Percentiles rank a stretch among this genome's conserved stretches.
These are phyloP conservation scores for Osmanthus fragrans DNA, from an alignment of 257 asterid species.

Conservation along the genomic window DNA sequence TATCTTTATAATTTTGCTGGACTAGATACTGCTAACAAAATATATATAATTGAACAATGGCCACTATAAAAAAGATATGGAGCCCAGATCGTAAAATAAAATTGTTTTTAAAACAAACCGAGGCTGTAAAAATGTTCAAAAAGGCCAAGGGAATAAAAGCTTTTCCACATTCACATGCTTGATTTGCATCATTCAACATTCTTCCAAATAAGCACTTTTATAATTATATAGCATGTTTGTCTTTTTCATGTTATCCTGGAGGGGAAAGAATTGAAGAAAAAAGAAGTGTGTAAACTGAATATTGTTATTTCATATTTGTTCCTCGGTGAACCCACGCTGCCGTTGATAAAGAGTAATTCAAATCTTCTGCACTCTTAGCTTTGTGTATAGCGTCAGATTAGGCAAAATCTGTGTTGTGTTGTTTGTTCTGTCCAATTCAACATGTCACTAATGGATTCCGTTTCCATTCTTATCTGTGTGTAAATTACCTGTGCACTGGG, in stretches of 20 bases:
- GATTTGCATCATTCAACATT: background rate
- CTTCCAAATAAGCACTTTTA: background rate
- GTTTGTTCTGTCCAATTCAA: background rate
- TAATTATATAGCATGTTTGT: background rate
- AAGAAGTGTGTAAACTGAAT: background rate
- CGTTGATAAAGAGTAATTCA: too few species aligned
- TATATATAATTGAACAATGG: background rate
- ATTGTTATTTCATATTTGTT: background rate
- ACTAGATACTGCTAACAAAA: slow-evolving; percentile 6
- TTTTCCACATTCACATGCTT: background rate
- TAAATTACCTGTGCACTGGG: too few species aligned
- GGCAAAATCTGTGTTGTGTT: background rate
- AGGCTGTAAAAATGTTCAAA: background rate
- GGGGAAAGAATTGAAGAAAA: background rate
- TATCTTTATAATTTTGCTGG: background rate
- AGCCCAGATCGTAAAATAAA: background rate
- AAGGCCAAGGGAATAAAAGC: background rate
- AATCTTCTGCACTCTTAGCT: too few species aligned
- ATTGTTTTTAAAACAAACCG: background rate
- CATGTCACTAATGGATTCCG: too few species aligned
- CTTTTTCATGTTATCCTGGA: background rate
- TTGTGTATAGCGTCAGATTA: too few species aligned
- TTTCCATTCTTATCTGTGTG: too few species aligned
- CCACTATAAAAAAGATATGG: slow-evolving; percentile 15
- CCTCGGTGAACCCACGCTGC: background rate